These are phyloP conservation scores for Colletotrichum brevisporum DNA, from an alignment of 2,329 filamentous ascomycete genomes.

Conservation along the genomic window DNA sequence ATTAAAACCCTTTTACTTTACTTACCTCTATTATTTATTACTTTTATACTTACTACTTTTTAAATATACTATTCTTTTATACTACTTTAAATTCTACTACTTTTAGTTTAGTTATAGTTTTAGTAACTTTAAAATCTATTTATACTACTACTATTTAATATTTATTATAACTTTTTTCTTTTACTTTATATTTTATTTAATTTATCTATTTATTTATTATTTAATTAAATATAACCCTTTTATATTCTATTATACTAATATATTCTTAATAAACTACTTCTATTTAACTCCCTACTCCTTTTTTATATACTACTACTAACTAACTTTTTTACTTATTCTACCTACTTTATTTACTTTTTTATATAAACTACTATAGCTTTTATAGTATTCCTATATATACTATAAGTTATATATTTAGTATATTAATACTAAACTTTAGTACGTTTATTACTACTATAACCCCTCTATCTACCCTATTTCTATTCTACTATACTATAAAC, in stretches of 20 bases:
- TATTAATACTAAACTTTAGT: background rate
- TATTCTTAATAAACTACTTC: background rate
- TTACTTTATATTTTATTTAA: background rate
- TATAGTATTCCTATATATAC: background rate
- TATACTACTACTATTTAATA: no score
- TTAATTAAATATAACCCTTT: background rate
- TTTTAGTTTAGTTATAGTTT: no score
- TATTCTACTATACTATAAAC: background rate
- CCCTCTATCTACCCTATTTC: background rate
- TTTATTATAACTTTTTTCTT: no score
- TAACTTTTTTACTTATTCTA: background rate
- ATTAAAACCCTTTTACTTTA: no score
- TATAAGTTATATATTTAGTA: background rate
- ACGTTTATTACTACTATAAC: background rate
- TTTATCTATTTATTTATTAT: background rate
- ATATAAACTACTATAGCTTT: background rate
- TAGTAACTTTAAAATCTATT: no score
- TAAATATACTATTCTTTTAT: no score
- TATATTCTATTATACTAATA: background rate
- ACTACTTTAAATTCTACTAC: no score
- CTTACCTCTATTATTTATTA: no score
- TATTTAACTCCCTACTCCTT: background rate
- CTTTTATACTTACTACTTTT: no score
- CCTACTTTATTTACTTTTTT: background rate
- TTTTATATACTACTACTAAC: background rate